Conservation (phyloP, 352 stramenopile genomes). For the Pelagophyceae sp. region DNA sequence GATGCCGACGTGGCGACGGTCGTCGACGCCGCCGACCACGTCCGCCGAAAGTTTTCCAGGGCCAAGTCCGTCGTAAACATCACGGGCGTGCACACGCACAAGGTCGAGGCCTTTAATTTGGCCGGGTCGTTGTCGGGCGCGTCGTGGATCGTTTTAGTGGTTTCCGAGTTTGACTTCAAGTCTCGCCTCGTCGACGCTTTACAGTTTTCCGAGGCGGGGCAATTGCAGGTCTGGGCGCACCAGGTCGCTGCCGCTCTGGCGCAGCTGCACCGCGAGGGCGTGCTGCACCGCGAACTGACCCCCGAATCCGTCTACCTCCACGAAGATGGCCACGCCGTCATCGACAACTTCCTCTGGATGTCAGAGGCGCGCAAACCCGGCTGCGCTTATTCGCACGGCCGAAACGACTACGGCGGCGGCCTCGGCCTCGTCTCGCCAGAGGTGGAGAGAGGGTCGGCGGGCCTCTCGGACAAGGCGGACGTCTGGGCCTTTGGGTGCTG, state of each 20-base stretch:
- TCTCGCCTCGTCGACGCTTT: not conserved
- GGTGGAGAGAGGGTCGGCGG: not conserved
- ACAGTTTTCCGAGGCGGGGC: not conserved
- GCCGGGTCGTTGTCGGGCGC: not conserved
- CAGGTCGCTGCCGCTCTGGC: not conserved
- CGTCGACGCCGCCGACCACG: not conserved
- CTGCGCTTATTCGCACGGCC: not conserved
- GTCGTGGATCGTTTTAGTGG: not conserved
- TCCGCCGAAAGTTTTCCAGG: not conserved
- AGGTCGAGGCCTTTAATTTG: not conserved
- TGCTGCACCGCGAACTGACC: not conserved
- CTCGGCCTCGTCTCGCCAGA: not conserved
- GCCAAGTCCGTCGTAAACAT: not conserved
- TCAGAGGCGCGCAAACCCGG: not conserved
- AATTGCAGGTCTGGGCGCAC: not conserved
- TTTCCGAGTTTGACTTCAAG: not conserved
- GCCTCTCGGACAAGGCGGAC: not conserved
- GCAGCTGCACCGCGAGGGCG: not conserved
- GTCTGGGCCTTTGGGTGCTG: slow-evolving; percentile 15
- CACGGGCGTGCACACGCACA: not conserved
- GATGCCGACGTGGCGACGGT: not conserved
- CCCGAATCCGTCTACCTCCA: not conserved
- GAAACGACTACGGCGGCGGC: not conserved
- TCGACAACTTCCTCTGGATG: slow-evolving; percentile 11
- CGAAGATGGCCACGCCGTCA: not conserved